Evolutionary conservation across 306 rosid species (phyloP), one percentile per base, ranked within the genome.

Genomic region (Ormosia emarginata): DNA sequence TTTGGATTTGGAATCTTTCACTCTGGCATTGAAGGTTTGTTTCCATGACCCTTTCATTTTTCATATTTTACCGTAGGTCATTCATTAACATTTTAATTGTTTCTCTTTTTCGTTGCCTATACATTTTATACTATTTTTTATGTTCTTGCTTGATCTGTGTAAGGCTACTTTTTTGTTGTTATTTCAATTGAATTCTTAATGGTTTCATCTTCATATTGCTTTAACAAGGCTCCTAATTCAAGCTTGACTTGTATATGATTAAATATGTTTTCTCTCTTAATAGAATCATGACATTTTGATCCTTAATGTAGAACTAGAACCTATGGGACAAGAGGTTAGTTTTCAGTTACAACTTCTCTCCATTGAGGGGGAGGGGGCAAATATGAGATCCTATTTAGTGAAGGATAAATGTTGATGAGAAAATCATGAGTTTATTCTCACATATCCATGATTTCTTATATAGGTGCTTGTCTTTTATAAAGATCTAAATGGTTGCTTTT

Each of bases 1-100:
- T 78, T 94, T 74, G 98, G 98, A 32, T 76, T 94, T 65, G 98
- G 98, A 88, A 89, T 91, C 71, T 94, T 89, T 46, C 98, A 94
- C 85, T 93, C 98, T 4, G 98, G 97, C 57, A 90, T 94, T 87
- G 92, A 94, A 94, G 98, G 98, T 93, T 78, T 3, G 67, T 17
- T 52, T 71, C 43, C 3, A 24, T 4, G 7, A n/a, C 30, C 11
- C 12, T 10, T 53, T 12, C 4, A 0, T 46, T 75, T 56, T n/a
- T 43, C 24, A 24, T 18, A 5, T 74, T 18, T 30, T 2, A 18
- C 5, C 6, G 13, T 53, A 53, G 5, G 5, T 15, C 50, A 3
- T 34, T 83, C 17, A 6, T 7, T 50, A 49, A 24, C 3, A 1
- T n/a, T 44, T 44, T 47, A 32, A 57, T 66, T 57, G 8, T 50